Evolutionary conservation across 441 rosid species (phyloP), one percentile per base, ranked within the genome.

Genomic region (Flueggea neowawraea): DNA sequence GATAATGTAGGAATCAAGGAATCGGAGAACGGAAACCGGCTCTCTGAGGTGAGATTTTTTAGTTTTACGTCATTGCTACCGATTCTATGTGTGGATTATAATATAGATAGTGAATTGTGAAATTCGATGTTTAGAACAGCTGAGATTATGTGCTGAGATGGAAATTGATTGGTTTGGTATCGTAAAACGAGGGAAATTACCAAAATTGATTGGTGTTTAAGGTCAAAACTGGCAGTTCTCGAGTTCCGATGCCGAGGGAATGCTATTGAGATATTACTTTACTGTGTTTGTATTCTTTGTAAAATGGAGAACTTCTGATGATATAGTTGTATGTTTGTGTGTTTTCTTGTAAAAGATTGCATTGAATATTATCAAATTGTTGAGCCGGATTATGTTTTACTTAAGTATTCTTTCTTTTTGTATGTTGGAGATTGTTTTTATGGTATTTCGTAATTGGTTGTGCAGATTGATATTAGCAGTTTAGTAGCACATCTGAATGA

Each of bases 381-480:
- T 5, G 41, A 36, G 41, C 41, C 7, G 0, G 6, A 36, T 36
- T 36, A 36, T 36, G 41, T 36, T 36, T 4, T 3, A 33, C 4
- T 33, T 36, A 36, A 36, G 41, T 36, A 36, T 36, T 5, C 7
- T 36, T 36, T 36, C 7, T 36, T 5, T 36, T 36, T 36, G 41
- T 36, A 8, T 36, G 41, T 36, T 14, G 45, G n/a, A 9, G 50
- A 22, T 62, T 16, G 54, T 28, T 16, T 54, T 58, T 64, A 13
- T 73, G 49, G 54, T 22, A 6, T 22, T 15, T 64, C 16, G 31
- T 50, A 58, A 58, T 62, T 6, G 55, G 49, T 63, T 49, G 36
- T 52, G 83, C 87, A 95, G 99, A 78, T 78, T 1, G 97, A 95
- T 79, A 80, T 95, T 62, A 84, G 95, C 77, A 84, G 95, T 69